Evolutionary conservation across 140 eudicot genomes (phyloP), one percentile per base, ranked within the genome.

Genomic region (Oenanthe javanica): DNA sequence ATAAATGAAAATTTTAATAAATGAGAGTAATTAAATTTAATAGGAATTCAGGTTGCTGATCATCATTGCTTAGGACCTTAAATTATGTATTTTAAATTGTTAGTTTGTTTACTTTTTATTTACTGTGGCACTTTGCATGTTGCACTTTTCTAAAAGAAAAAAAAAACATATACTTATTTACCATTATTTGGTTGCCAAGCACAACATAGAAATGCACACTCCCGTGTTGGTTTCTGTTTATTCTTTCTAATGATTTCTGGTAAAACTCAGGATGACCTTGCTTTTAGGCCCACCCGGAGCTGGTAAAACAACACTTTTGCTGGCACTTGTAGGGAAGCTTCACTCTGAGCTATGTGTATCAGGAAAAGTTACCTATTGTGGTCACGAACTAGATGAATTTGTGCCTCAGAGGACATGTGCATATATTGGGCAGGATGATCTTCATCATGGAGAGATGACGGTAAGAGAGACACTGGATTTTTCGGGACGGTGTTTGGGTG

Each of bases 371-470:
- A 77, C 89, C 0, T 90, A 88, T 75, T 88, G 92, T 77, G 92
- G 95, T 9, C 92, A 88, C 74, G 88, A 85, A 49, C 59, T 90
- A 23, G 67, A n/a, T 46, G 92, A 90, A 23, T 90, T 90, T 83
- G 75, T 86, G 84, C 92, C 93, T 47, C 97, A 89, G 77, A 84
- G 97, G 76, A 91, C 97, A 25, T 89, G 92, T 76, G 89, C 94
- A 10, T 91, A 91, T 67, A 89, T 89, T 42, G 87, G 91, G 79
- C 94, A 89, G 78, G 88, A 89, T 69, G 97, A 91, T 45, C 79
- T 88, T 74, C 97, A 91, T 75, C 90, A 87, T 21, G 97, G 93
- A 40, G 97, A 91, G 85, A 88, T 91, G 97, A 91, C 97, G 4
- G 91, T 91, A 16, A 86, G 97, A 75, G 97, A 91, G 85, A 91